Percentiles rank a stretch among this genome's conserved stretches.
phyloP scores from a whole-genome alignment of 176 grass and related monocot species.

The Rhynchospora breviuscula region DNA sequence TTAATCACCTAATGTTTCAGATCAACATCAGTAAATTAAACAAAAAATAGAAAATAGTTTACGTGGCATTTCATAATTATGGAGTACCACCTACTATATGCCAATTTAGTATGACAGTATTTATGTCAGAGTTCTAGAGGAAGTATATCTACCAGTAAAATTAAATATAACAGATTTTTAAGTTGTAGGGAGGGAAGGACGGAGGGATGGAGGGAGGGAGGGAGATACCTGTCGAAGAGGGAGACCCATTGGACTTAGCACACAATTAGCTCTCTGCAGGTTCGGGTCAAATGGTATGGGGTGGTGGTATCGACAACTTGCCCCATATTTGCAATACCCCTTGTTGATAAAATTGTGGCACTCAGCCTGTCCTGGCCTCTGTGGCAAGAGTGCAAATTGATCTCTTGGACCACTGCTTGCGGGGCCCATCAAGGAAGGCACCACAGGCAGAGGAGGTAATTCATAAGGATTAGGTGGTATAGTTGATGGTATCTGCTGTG shows the following conservation, averaged over 20 bases:
- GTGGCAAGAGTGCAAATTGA: slow-evolving; percentile 17
- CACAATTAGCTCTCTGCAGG: slow-evolving; percentile 28
- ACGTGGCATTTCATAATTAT: background rate
- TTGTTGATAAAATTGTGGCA: slow-evolving; percentile 44
- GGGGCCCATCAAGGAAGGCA: slow-evolving; percentile 21
- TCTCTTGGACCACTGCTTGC: slow-evolving; percentile 6
- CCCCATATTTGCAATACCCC: slow-evolving; percentile 47
- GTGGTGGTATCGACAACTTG: slow-evolving; percentile 42
- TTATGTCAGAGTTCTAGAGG: background rate
- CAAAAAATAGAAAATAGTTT: background rate
- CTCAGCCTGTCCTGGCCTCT: slow-evolving; percentile 35
- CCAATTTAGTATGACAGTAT: background rate
- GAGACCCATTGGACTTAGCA: slow-evolving; percentile 35
- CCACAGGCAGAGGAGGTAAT: background rate
- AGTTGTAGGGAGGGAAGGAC: background rate
- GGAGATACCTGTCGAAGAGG: slow-evolving; percentile 47
- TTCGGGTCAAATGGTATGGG: slow-evolving; percentile 19
- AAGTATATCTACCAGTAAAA: background rate
- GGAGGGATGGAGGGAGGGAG: background rate
- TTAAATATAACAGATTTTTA: background rate
- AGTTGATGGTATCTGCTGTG: slow-evolving; percentile 13
- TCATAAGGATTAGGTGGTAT: slow-evolving; percentile 20
- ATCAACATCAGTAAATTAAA: background rate
- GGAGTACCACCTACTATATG: background rate
- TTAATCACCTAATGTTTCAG: background rate